Percentiles rank a stretch among this genome's conserved stretches.
phyloP scores from a whole-genome alignment of 352 stramenopile genomes.

The Phytophthora pseudosyringae region DNA sequence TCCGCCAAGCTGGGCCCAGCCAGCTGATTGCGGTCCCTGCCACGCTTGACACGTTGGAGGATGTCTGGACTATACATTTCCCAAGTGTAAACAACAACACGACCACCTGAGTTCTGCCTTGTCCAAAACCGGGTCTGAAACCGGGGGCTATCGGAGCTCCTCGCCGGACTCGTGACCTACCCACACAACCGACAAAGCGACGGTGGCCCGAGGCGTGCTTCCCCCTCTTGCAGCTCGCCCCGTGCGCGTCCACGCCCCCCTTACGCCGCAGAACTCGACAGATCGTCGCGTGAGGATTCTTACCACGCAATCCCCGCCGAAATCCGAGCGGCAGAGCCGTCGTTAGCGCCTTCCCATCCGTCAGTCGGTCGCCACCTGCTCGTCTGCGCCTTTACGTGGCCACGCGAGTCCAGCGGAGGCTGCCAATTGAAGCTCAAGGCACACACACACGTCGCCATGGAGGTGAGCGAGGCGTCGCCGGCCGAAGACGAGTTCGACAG shows the following conservation, averaged over 20 bases:
- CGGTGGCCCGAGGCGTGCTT: constrained; percentile 15
- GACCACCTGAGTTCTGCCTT: constrained; percentile 34
- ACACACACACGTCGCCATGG: constrained; percentile 28
- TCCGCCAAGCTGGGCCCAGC: constrained; percentile 5
- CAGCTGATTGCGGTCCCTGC: constrained; percentile 12
- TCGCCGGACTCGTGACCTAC: constrained; percentile 7
- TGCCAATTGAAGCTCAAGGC: constrained; percentile 9
- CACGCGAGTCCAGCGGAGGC: background rate
- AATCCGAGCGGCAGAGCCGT: constrained; percentile 30
- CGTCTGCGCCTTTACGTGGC: constrained; percentile 29
- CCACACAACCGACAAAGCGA: constrained; percentile 30
- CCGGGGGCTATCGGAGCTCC: constrained; percentile 5
- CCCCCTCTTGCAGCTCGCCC: constrained; percentile 16
- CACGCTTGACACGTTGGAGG: constrained; percentile 29
- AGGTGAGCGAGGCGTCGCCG: constrained; percentile 17
- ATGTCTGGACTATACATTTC: constrained; percentile 27
- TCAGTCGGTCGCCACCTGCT: constrained; percentile 15
- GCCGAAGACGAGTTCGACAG: constrained; percentile 35
- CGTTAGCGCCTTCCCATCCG: constrained; percentile 11
- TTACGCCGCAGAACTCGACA: constrained; percentile 9
- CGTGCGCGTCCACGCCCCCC: constrained; percentile 2
- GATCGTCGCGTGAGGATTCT: constrained; percentile 8
- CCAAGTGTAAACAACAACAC: constrained; percentile 31
- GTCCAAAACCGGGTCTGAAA: constrained; percentile 1
- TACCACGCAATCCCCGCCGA: background rate